Conservation (phyloP, 495 filamentous ascomycete genomes). For the Hyaloscypha finlandica region DNA sequence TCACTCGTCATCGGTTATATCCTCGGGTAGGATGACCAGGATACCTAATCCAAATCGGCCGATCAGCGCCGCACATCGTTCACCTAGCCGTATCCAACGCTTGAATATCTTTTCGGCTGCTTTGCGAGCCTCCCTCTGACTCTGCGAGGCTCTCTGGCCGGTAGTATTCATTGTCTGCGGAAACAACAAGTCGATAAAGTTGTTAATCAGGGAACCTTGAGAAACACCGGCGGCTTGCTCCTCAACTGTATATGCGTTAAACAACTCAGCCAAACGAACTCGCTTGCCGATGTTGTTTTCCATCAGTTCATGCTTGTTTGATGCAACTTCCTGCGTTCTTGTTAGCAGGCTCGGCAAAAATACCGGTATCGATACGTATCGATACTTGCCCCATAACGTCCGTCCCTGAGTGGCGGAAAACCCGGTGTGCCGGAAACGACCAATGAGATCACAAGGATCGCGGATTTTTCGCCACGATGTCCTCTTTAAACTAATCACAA, state of each 20-base stretch:
- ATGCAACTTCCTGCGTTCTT: no score
- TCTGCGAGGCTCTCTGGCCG: neutral
- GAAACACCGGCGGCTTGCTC: constrained; percentile 6
- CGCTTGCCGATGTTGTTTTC: neutral
- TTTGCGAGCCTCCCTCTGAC: constrained; percentile 11
- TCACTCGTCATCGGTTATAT: constrained; percentile 12
- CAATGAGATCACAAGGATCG: no score
- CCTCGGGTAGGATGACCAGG: constrained; percentile 4
- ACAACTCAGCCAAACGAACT: neutral
- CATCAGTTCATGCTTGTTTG: neutral
- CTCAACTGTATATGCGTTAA: constrained; percentile 6
- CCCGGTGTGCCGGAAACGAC: no score
- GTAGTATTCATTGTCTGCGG: constrained; percentile 2
- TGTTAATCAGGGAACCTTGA: constrained; percentile 3
- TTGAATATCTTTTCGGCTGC: constrained; percentile 3
- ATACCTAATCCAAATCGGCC: constrained; percentile 11
- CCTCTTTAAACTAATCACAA: no score
- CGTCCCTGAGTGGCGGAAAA: no score
- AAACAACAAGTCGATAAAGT: constrained; percentile 2
- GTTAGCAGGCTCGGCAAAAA: no score
- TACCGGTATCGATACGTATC: no score
- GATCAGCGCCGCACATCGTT: constrained; percentile 5
- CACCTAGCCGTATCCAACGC: constrained; percentile 9
- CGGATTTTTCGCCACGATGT: no score
- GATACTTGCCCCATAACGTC: no score